Evolutionary conservation across 139 green algal genomes (phyloP), one percentile per base, ranked within the genome.

Genomic region (Tetradesmus obliquus): DNA sequence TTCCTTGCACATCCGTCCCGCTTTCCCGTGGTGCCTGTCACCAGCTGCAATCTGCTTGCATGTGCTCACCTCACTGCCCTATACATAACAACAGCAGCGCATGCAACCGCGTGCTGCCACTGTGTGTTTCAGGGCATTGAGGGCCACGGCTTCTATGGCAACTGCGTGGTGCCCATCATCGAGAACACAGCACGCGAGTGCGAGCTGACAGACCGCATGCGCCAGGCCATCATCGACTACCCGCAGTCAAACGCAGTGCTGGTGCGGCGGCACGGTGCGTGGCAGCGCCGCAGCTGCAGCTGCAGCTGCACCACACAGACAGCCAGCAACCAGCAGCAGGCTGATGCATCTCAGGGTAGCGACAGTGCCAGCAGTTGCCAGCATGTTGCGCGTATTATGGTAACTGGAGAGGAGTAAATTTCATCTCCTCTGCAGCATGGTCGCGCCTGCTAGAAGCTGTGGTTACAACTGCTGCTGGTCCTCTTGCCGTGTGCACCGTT

Each of bases 101-200:
- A 45, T 45, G 32, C 32, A 45, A 45, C 32, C 0, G 32, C 32
- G 32, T n/a, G 66, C 17, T 24, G 3, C 17, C 15, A 76, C 5
- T 24, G 66, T n/a, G 9, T 17, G 24, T 20, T 82, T 3, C 95
- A 98, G 96, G 97, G 97, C 90, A 97, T 99, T 88, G 95, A 95
- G 62, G 97, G 95, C 22, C 96, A 99, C 84, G 97, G 97, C 82
- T 99, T 98, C 93, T 98, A 98, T 91, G 96, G 96, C 90, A 94
- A 96, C 83, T 96, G 95, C 51, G 92, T 97, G 54, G 95, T 99
- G 17, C 98, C 98, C 53, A 98, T 99, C 92, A 99, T 99, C 84
- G 98, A 99, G 93, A 99, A 99, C 96, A 99, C 98, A 8, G 97
- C 98, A 0, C 93, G 98, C 4, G 98, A 99, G 93, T 99, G 97